Base-by-base conservation (phyloP, 441 rosid genomes). In the Capsella rubella region DNA sequence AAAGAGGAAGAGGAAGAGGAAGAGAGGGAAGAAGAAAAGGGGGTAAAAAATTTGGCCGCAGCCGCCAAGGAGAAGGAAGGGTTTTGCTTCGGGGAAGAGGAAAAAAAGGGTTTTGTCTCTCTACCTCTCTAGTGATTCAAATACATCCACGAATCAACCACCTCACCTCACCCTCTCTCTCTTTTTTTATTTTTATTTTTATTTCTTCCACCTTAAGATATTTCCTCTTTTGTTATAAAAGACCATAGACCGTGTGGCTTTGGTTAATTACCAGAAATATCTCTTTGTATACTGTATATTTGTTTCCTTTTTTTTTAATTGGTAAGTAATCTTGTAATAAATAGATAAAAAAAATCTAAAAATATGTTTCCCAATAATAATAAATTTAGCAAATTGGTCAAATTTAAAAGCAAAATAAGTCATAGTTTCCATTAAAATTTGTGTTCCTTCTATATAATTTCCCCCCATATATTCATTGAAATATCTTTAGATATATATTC, bases 1-100 rank as follows among this genome's bases (percentile, higher is more conserved):
- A 11, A 18, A 13, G 32, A 13, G 3, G 49, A 59, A 21, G 25
- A 21, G 25, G 25, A 21, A 21, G 25, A 21, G 25, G 31, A 49
- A 34, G 34, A 32, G 27, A 67, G 12, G 12, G 27, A 42, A 64
- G 63, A 45, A 67, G 61, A 31, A 31, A 47, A 59, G 50, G 31
- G 35, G 57, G 42, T 42, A 34, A 47, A 13, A 54, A 43, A n/a
- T 3, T 21, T 74, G 80, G 82, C 71, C 76, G 76, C 87, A 82
- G 91, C 90, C 93, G 90, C 92, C 90, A 81, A 72, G 68, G 81
- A 77, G 75, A 77, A 67, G 82, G 79, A 79, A 71, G 81, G 81
- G 58, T 73, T 67, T 71, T 82, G 82, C 81, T 77, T 76, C 82
- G 85, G 83, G 80, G 58, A 49, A 74, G 82, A 75, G 57, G 79